These are phyloP conservation scores for grape (Vitis vinifera) DNA, from an alignment of 164 flowering plant species.

Conservation along the genomic window DNA sequence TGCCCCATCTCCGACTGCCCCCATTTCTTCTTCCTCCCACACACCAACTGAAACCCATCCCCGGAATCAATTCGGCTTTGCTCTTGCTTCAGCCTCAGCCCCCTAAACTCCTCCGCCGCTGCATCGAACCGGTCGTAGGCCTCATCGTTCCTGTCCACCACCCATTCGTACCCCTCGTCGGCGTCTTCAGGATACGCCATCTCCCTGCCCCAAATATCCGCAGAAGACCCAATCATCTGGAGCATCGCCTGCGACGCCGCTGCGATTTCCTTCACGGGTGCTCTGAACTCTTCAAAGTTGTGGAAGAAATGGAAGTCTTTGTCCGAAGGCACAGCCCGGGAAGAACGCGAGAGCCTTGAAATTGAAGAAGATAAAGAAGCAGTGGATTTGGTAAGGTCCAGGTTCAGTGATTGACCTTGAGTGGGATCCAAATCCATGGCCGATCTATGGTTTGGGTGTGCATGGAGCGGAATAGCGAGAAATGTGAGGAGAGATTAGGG, in stretches of 20 bases:
- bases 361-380: constrained; percentile 55
- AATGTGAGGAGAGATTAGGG: not conserved
- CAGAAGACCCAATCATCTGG: constrained; percentile 41
- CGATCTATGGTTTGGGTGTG: too few relatives aligned
- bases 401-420: constrained; percentile 13
- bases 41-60: constrained; percentile 78
- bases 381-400: constrained; percentile 24
- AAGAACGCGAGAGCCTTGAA: constrained; percentile 56
- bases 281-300: constrained; percentile 76
- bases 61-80: constrained; percentile 20
- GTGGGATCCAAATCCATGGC: constrained; percentile 19
- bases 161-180: constrained; percentile 71
- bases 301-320: constrained; percentile 80
- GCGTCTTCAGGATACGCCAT: constrained; percentile 36
- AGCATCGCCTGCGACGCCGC: constrained; percentile 39
- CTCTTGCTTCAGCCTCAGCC: constrained; percentile 44
- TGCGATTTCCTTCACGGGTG: constrained; percentile 50
- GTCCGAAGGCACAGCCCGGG: constrained; percentile 53
- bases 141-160: constrained; percentile 71
- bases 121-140: constrained; percentile 62
- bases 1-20: constrained; percentile 12
- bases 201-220: constrained; percentile 30
- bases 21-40: constrained; percentile 69
- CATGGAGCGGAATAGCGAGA: too few relatives aligned
- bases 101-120: constrained; percentile 68